Evolutionary conservation across 768 basidiomycete genomes (phyloP), one percentile per base, ranked within the genome.

Genomic region (Cystofilobasidium bisporidii): DNA sequence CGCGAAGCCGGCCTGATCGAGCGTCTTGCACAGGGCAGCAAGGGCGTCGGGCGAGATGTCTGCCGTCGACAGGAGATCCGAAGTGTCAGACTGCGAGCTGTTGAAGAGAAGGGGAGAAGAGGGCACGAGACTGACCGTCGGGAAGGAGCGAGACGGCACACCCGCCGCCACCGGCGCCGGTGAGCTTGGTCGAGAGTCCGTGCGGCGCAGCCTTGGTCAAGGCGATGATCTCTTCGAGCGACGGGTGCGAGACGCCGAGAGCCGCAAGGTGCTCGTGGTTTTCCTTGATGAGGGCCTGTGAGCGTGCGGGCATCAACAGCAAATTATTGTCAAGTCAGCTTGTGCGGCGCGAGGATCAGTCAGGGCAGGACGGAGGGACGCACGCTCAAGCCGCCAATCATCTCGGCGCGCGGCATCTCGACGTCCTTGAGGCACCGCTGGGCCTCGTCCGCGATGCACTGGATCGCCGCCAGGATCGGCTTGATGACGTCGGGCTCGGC

Each of bases 81-180:
- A 32, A 33, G 24, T 2, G 43, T 57, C 38, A 45, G 48, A n/a
- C n/a, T n/a, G n/a, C n/a, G n/a, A n/a, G n/a, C n/a, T n/a, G n/a
- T 11, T 50, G 14, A 26, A 50, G 33, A 28, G 24, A 9, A 26
- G 40, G 32, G 32, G 38, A 9, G 41, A 58, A 8, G 33, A 18
- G 24, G 14, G 48, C 33, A 62, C 28, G 56, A 43, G 40, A 79
- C 86, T 71, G 72, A 93, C 94, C 84, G 79, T 97, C 92, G 61
- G 96, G 96, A 61, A 99, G 82, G 41, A 98, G 83, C 17, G 93
- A 94, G 36, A 98, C 91, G 6, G 92, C 87, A 74, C 96, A 98
- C n/a, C 96, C 96, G 30, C 96, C 96, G 47, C 96, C 96, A 36
- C 96, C 96, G 11, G 96, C 94, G 48, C 96, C 96, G 10, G 96